Percentiles rank a stretch among this genome's conserved stretches.
These are phyloP conservation scores for Chaetomium olivaceum DNA, from an alignment of 2,329 filamentous ascomycete species.

Conservation along the genomic window DNA sequence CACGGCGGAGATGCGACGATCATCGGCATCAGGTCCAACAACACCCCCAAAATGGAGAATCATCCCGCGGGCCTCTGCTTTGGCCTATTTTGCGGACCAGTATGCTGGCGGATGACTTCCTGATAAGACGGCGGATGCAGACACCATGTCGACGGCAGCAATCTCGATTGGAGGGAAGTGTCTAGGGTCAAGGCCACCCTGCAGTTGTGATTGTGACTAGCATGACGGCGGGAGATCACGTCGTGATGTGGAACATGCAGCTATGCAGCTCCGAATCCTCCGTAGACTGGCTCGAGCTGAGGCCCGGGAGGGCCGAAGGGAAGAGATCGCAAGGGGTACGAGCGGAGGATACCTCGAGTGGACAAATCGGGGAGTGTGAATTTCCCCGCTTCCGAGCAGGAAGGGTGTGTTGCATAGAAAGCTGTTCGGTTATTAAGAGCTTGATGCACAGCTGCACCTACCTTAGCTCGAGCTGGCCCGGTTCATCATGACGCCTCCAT, in stretches of 20 bases:
- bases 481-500: neutral
- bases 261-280: neutral
- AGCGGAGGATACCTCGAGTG: neutral
- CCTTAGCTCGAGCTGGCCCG: too few species aligned
- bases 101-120: conserved; percentile 3
- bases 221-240: conserved; percentile 10
- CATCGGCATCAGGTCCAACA: neutral
- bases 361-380: neutral
- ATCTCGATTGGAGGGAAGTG: conserved; percentile 22
- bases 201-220: conserved; percentile 19
- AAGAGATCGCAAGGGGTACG: too few species aligned
- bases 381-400: neutral
- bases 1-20: neutral
- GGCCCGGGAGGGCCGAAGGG: neutral
- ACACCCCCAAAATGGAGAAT: neutral
- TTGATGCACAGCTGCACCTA: neutral
- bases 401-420: neutral
- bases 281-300: neutral
- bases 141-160: neutral
- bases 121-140: conserved; percentile 23
- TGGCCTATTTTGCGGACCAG: neutral
- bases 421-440: neutral
- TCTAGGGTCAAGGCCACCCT: conserved; percentile 7
- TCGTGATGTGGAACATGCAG: conserved; percentile 14
- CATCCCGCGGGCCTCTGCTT: neutral